Evolutionary conservation across 768 basidiomycete species (phyloP).

Genomic region (Lentinula sp.): DNA sequence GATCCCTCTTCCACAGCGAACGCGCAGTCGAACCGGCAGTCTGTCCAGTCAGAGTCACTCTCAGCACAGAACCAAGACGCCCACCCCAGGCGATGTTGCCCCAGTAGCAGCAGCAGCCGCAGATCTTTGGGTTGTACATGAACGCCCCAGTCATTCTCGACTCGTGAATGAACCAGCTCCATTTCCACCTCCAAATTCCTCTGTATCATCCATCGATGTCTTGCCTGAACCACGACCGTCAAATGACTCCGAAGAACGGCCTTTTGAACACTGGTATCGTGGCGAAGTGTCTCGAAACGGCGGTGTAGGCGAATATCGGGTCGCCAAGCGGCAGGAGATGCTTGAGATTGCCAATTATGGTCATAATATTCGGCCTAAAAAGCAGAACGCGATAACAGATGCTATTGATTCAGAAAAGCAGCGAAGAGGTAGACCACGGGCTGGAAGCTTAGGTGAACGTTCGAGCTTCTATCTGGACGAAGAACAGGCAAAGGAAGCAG

Average conservation of each 20-base stretch:
- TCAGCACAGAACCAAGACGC: not conserved
- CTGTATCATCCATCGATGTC: conserved; percentile 35
- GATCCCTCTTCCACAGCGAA: conserved; percentile 40
- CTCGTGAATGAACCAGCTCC: conserved; percentile 64
- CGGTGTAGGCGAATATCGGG: conserved; percentile 79
- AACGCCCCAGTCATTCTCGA: conserved; percentile 29
- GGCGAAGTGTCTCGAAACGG: conserved; percentile 84
- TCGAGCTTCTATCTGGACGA: conserved; percentile 70
- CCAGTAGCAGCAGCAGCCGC: not conserved
- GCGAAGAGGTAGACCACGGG: conserved; percentile 39
- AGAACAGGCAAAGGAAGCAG: conserved; percentile 35
- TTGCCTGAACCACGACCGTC: conserved; percentile 49
- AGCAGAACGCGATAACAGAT: conserved; percentile 14
- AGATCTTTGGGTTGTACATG: conserved; percentile 6
- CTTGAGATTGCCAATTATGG: conserved; percentile 84
- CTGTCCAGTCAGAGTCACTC: conserved; percentile 5
- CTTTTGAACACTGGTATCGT: conserved; percentile 88
- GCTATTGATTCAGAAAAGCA: conserved; percentile 17
- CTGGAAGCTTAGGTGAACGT: conserved; percentile 54
- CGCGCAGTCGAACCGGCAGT: conserved; percentile 35
- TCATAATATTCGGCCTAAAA: conserved; percentile 30
- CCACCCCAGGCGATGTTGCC: not conserved
- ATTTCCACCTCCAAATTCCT: conserved; percentile 36
- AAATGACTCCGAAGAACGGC: conserved; percentile 73
- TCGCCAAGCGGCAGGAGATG: conserved; percentile 77